Evolutionary conservation across 116 monocot species (phyloP), one percentile per base, ranked within the genome.

Genomic region (Iris pallida): DNA sequence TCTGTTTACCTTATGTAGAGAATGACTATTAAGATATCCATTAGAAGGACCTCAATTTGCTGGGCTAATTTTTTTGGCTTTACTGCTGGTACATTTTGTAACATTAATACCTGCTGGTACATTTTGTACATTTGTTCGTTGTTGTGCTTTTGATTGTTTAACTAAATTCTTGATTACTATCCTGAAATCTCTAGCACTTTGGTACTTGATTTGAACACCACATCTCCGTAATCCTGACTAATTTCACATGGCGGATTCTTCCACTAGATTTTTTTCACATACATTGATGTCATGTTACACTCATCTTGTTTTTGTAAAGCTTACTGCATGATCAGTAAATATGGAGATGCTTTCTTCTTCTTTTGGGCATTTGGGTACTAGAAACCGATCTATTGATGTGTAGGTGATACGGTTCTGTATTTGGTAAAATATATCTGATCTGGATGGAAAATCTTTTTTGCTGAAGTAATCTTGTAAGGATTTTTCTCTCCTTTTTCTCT

Each of bases 311-410:
- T 30, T 30, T 30, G 30, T 30, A 30, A 30, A 30, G 30, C 30
- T 30, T 40, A 40, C 58, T 58, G 20, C 8, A 40, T 3, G 10
- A 58, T 9, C 40, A 30, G 30, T 30, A 30, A 30, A 30, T 58
- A 58, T 4, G n/a, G 11, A 58, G 5, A 58, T 58, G 40, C 18
- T 16, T 16, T 17, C 40, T 56, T 7, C 19, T 17, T 56, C 11
- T 58, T 58, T 3, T 9, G 20, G 58, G 3, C 9, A 11, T 58
- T 2, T 12, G 30, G 8, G n/a, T 40, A 58, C 20, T 5, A 9
- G 2, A 58, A 55, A 63, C 49, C 59, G 59, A 44, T 69, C 68
- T 75, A 53, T 68, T 53, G 20, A 54, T 51, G 61, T 68, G 75
- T 68, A 53, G 45, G 41, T 61, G 8, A 18, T 46, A 7, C 45